Conservation (phyloP, 371 early-diverging fungal genomes). For the Mucor indicus region DNA sequence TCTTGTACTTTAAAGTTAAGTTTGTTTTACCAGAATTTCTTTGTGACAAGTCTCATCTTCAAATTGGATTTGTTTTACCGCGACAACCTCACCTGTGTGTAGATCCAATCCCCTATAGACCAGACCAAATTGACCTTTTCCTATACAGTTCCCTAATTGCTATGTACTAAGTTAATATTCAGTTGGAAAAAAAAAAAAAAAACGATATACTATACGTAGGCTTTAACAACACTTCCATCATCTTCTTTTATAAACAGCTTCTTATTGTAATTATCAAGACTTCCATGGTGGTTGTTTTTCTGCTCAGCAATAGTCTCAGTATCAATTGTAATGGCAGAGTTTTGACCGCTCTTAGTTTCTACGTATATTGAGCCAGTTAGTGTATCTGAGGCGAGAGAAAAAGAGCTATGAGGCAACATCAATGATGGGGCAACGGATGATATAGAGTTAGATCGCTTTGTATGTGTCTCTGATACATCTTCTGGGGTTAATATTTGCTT, state of each 20-base stretch:
- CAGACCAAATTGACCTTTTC: constrained; percentile 88
- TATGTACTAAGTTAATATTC: constrained; percentile 4
- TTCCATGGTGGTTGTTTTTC: background rate
- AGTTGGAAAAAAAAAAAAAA: background rate
- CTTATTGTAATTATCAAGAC: background rate
- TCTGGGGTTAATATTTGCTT: too few species aligned
- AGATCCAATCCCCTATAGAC: constrained; percentile 86
- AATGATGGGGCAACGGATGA: constrained; percentile 5
- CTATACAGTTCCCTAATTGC: constrained; percentile 89
- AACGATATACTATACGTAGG: constrained; percentile 31
- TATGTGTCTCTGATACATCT: background rate
- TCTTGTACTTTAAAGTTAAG: too few species aligned
- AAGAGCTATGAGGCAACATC: constrained; percentile 8
- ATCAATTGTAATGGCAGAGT: too few species aligned
- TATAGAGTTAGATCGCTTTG: constrained; percentile 5
- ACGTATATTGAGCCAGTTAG: constrained; percentile 1
- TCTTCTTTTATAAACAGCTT: constrained; percentile 38
- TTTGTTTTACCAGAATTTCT: constrained; percentile 32
- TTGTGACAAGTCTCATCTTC: constrained; percentile 63
- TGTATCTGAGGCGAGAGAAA: background rate
- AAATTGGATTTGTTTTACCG: constrained; percentile 82
- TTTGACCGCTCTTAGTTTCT: background rate
- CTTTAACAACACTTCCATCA: constrained; percentile 42
- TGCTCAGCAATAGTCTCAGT: too few species aligned
- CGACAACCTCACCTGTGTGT: constrained; percentile 83